Conservation (phyloP, 345 rosid species). For the Salix viminalis region DNA sequence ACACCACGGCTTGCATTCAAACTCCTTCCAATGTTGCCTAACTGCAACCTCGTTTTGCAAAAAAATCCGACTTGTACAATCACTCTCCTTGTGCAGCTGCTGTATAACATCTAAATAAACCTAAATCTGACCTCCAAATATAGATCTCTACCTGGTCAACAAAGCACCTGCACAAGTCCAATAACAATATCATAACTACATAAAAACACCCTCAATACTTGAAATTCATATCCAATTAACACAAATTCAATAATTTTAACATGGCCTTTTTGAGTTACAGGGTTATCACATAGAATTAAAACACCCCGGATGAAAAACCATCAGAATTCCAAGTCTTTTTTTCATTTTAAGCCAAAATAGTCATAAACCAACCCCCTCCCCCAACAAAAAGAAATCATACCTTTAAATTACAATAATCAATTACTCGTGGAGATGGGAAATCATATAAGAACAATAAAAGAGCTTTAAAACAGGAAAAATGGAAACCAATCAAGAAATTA, state of each 20-base stretch:
- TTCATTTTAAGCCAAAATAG: background rate
- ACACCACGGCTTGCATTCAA: constrained; percentile 36
- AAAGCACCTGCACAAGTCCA: constrained; percentile 16
- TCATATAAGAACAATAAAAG: background rate
- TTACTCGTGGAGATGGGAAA: constrained; percentile 12
- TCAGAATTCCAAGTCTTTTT: background rate
- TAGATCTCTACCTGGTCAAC: constrained; percentile 22
- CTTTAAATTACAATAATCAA: background rate
- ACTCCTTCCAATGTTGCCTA: constrained; percentile 24
- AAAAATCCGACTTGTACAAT: constrained; percentile 60
- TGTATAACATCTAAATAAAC: constrained; percentile 74
- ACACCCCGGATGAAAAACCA: background rate
- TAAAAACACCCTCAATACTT: background rate
- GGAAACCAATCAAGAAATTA: constrained; percentile 1
- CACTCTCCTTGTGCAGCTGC: constrained; percentile 49
- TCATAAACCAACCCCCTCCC: background rate
- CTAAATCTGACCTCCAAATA: constrained; percentile 20
- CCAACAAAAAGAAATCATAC: background rate
- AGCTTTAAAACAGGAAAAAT: background rate
- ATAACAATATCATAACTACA: background rate
- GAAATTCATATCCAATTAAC: background rate
- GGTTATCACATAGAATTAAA: background rate
- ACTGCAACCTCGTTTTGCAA: constrained; percentile 31
- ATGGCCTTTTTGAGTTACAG: background rate
- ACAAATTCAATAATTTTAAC: background rate